Conservation (phyloP, 1,139 yeast genomes). For the Hyphopichia pseudoburtonii region DNA sequence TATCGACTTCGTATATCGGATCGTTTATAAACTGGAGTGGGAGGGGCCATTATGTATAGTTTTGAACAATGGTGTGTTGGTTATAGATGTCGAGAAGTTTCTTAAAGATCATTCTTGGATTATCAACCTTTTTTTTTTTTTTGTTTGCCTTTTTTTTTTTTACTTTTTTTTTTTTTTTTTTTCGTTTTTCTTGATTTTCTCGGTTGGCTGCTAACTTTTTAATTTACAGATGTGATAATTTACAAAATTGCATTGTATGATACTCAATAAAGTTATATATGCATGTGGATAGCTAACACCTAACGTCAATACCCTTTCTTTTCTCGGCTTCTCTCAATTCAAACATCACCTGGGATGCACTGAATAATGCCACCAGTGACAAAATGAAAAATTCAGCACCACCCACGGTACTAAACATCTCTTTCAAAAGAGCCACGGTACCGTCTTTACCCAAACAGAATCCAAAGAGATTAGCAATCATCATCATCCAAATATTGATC, state of each 20-base stretch:
- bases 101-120: too few relatives aligned
- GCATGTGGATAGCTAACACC: constrained; percentile 48
- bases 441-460: constrained; percentile 94
- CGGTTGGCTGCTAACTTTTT: too few relatives aligned
- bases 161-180: not conserved
- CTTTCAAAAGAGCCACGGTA: constrained; percentile 58
- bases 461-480: constrained; percentile 93
- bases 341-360: constrained; percentile 92
- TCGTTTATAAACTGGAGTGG: constrained; percentile 41
- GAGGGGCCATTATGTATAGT: constrained; percentile 56
- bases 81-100: too few relatives aligned
- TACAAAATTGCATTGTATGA: not conserved
- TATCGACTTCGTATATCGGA: constrained; percentile 29
- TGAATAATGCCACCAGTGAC: constrained; percentile 68
- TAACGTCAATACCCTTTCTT: constrained; percentile 76
- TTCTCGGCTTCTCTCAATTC: constrained; percentile 85
- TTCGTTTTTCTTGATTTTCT: too few relatives aligned
- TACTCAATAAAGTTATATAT: not conserved
- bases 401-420: constrained; percentile 66
- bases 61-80: too few relatives aligned
- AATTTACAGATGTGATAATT: too few relatives aligned
- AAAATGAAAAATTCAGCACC: constrained; percentile 69
- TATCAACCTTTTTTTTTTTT: too few relatives aligned
- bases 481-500: constrained; percentile 94
- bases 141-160: not conserved